Percentiles rank a stretch among this genome's conserved stretches.
phyloP scores from a whole-genome alignment of 495 filamentous ascomycete species.

The Durotheca rogersii region DNA sequence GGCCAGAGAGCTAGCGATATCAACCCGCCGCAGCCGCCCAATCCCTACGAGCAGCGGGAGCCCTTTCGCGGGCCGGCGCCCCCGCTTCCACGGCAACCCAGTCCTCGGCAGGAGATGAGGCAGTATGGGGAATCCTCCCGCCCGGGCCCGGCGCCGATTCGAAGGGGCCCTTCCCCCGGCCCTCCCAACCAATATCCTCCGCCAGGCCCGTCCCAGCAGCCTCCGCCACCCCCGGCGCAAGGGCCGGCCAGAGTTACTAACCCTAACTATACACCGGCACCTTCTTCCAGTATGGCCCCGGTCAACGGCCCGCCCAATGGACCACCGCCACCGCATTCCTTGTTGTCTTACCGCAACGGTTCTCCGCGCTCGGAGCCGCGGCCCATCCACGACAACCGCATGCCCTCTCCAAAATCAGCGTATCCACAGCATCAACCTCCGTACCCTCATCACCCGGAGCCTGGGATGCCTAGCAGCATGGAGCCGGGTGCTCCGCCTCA shows the following conservation, averaged over 20 bases:
- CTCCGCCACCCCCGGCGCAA: constrained; percentile 35
- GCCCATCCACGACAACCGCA: constrained; percentile 80
- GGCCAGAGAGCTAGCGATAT: constrained; percentile 75
- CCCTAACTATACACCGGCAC: constrained; percentile 66
- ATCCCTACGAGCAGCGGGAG: constrained; percentile 78
- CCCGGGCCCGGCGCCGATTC: constrained; percentile 49
- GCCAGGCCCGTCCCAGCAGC: constrained; percentile 52
- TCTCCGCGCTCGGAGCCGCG: constrained; percentile 78
- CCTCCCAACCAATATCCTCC: constrained; percentile 62
- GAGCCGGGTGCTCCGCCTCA: constrained; percentile 74
- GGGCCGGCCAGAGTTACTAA: constrained; percentile 65
- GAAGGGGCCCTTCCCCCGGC: constrained; percentile 48
- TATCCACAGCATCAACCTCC: constrained; percentile 80
- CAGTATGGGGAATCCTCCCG: constrained; percentile 73
- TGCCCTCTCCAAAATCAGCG: constrained; percentile 77
- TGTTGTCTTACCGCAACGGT: constrained; percentile 75
- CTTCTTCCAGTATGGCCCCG: constrained; percentile 51
- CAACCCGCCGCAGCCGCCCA: constrained; percentile 70
- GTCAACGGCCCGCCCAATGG: constrained; percentile 53
- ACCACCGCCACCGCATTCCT: constrained; percentile 64
- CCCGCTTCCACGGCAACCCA: constrained; percentile 64
- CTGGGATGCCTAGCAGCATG: constrained; percentile 63
- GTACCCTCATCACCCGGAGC: constrained; percentile 64
- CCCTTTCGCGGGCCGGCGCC: constrained; percentile 60
- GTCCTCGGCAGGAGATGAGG: constrained; percentile 69